Conservation (phyloP, 108 stramenopile species). For the Nitzschia sp. region DNA sequence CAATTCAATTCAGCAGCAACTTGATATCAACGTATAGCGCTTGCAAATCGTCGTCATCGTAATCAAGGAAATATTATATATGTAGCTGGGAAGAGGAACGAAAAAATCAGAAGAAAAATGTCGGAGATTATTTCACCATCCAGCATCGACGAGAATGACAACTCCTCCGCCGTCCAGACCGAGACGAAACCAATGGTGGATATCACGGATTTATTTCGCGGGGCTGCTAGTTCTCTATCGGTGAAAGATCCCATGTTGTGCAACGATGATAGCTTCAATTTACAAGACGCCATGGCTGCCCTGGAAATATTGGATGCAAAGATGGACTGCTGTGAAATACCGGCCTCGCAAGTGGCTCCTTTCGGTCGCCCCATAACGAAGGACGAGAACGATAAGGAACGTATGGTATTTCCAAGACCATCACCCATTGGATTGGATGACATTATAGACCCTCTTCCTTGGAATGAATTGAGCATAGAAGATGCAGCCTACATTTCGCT, state of each 20-base stretch:
- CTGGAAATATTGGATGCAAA: slow-evolving; percentile 87
- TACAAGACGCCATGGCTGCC: slow-evolving; percentile 92
- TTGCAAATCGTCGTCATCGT: too few relatives aligned
- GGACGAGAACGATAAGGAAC: neutral
- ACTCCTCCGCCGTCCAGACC: neutral
- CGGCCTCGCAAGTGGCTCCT: slow-evolving; percentile 26
- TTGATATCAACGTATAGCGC: too few relatives aligned
- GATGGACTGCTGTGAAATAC: slow-evolving; percentile 90
- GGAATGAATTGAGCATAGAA: slow-evolving; percentile 59
- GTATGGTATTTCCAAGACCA: slow-evolving; percentile 44
- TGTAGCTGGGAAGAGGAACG: too few relatives aligned
- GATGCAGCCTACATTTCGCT: slow-evolving; percentile 35
- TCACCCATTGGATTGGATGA: slow-evolving; percentile 42
- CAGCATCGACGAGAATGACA: too few relatives aligned
- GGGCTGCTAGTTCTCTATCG: slow-evolving; percentile 48
- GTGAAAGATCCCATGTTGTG: slow-evolving; percentile 56
- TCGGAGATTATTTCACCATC: too few relatives aligned
- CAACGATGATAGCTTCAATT: slow-evolving; percentile 53
- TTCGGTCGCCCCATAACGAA: neutral
- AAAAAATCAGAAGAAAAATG: too few relatives aligned
- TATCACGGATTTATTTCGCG: slow-evolving; percentile 43
- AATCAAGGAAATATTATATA: too few relatives aligned
- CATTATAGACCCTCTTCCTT: slow-evolving; percentile 46
- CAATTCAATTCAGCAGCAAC: too few relatives aligned
- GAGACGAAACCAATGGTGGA: slow-evolving; percentile 34